Conservation (phyloP, 805 yeast genomes). For the Starmerella stigmatis region DNA sequence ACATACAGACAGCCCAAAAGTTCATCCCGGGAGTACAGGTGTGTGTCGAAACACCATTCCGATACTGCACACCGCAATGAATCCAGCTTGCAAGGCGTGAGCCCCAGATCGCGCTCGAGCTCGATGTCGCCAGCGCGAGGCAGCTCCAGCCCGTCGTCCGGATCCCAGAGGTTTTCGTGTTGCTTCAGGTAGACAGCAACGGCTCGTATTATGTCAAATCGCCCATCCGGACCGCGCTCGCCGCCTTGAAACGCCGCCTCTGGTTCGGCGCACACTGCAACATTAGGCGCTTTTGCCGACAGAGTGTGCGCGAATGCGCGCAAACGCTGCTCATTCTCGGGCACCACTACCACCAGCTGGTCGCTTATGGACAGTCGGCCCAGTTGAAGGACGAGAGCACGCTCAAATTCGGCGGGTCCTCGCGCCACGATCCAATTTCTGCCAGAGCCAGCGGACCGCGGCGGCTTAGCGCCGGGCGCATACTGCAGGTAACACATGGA, state of each 20-base stretch:
- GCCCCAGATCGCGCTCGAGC: constrained; percentile 12
- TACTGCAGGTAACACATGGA: constrained; percentile 1
- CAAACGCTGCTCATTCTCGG: not conserved
- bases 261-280: not conserved
- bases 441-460: not conserved
- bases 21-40: constrained; percentile 53
- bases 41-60: constrained; percentile 64
- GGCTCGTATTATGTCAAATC: constrained; percentile 8
- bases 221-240: constrained; percentile 11
- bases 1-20: constrained; percentile 48
- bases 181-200: not conserved
- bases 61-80: constrained; percentile 7
- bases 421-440: not conserved
- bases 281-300: constrained; percentile 3
- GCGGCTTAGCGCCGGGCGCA: not conserved
- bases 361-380: not conserved
- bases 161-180: constrained; percentile 3
- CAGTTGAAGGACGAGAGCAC: not conserved
- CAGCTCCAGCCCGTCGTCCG: constrained; percentile 10
- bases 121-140: constrained; percentile 5
- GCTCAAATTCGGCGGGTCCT: constrained; percentile 1
- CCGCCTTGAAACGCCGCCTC: not conserved
- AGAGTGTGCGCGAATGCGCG: not conserved
- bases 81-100: constrained; percentile 1
- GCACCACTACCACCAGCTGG: not conserved